Evolutionary conservation across 176 grass and related monocot genomes (phyloP).

Genomic region (Ananas comosus): DNA sequence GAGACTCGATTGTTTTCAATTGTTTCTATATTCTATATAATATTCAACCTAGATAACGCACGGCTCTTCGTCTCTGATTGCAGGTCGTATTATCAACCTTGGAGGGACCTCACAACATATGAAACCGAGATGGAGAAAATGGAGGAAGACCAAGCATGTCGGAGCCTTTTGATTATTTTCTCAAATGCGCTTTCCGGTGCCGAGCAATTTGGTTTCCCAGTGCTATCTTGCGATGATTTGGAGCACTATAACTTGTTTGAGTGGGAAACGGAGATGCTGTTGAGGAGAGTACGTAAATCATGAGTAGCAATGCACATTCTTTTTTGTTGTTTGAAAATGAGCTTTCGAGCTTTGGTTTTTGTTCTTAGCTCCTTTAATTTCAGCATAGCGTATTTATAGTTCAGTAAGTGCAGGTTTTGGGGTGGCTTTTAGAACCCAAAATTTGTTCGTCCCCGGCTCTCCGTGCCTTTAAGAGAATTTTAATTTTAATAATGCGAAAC

Average conservation of each 20-base stretch:
- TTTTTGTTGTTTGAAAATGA: neutral
- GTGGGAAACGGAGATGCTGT: conserved; percentile 42
- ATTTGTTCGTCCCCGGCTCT: too few species aligned
- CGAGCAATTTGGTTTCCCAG: conserved; percentile 20
- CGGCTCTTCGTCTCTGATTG: neutral
- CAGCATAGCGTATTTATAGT: too few species aligned
- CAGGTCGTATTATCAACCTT: conserved; percentile 78
- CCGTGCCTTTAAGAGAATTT: too few species aligned
- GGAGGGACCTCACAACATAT: conserved; percentile 34
- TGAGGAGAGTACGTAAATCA: conserved; percentile 2
- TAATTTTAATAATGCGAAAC: too few species aligned
- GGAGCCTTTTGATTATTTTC: conserved; percentile 52
- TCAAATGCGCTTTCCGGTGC: conserved; percentile 41
- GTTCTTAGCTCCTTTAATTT: too few species aligned
- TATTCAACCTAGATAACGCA: neutral
- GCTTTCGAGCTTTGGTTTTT: too few species aligned
- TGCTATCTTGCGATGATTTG: conserved; percentile 37
- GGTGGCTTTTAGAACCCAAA: too few species aligned
- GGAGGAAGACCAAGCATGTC: conserved; percentile 71
- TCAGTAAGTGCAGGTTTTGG: too few species aligned
- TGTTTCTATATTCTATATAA: neutral
- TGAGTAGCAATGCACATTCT: neutral
- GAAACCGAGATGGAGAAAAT: conserved; percentile 37
- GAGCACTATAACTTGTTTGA: conserved; percentile 40
- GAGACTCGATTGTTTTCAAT: too few species aligned